Evolutionary conservation across 2,329 filamentous ascomycete species (phyloP).

Genomic region (Apiospora hydei): DNA sequence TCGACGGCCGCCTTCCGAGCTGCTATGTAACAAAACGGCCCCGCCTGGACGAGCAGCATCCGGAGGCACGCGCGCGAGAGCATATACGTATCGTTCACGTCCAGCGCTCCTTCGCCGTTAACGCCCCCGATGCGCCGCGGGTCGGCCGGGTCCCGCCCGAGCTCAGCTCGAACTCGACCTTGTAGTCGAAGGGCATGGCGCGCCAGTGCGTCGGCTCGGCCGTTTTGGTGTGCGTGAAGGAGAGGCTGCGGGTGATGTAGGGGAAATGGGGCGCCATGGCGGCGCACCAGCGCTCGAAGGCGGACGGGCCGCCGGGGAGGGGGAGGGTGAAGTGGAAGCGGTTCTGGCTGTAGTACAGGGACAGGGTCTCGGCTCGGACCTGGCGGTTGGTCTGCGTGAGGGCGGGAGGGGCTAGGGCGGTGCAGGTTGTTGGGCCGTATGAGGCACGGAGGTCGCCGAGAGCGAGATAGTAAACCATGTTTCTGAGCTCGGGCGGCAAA

Average conservation of each 20-base stretch:
- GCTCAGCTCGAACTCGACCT: neutral
- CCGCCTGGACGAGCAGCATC: neutral
- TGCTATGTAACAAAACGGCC: neutral
- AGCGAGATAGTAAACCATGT: neutral
- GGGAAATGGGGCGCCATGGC: neutral
- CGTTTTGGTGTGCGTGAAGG: neutral
- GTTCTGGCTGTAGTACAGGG: constrained; percentile 1
- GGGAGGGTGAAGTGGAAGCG: neutral
- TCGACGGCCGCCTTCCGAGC: neutral
- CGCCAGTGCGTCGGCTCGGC: neutral
- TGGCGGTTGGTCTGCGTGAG: neutral
- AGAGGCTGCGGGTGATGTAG: neutral
- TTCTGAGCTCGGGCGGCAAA: neutral
- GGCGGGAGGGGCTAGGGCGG: neutral
- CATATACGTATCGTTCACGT: neutral
- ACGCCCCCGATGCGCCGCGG: neutral
- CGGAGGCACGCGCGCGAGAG: neutral
- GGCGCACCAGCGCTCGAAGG: neutral
- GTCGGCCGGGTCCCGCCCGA: neutral
- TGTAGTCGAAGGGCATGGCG: neutral
- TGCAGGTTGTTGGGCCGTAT: neutral
- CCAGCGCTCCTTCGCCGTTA: neutral
- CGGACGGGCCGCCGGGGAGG: neutral
- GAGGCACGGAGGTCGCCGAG: neutral
- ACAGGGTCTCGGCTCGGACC: neutral